A percentile compares a stretch with the other conserved stretches of the same genome.
phyloP scores from a whole-genome alignment of 331 rosid species.

The Quercus lobata region DNA sequence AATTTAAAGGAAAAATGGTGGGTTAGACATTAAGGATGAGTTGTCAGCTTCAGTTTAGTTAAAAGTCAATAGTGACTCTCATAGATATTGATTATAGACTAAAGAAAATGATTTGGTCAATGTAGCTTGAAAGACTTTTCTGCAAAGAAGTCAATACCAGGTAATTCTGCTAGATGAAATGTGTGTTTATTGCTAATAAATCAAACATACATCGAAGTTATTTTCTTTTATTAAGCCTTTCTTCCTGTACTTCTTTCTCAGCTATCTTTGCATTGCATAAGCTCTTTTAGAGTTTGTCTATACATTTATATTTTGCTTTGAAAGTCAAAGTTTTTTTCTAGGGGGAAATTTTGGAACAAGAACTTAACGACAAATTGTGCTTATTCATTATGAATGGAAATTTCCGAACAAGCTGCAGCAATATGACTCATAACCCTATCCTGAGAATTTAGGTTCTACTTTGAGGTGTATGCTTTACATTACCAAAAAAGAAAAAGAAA shows the following conservation, averaged over 20 bases:
- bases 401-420: no score
- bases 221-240: background rate
- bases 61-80: background rate
- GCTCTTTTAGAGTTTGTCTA: background rate
- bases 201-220: background rate
- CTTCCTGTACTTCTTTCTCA: background rate
- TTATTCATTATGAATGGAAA: background rate
- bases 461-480: background rate
- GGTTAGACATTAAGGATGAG: background rate
- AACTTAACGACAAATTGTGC: background rate
- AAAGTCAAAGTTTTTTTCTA: background rate
- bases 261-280: background rate
- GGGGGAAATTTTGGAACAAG: background rate
- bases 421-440: background rate
- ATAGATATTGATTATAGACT: background rate
- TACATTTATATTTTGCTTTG: background rate
- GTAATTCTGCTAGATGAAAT: background rate
- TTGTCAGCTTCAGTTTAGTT: background rate
- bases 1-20: background rate
- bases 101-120: background rate
- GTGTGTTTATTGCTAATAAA: background rate
- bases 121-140: background rate
- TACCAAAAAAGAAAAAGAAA: background rate
- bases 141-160: background rate
- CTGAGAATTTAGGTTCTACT: background rate